Evolutionary conservation across 2,329 filamentous ascomycete genomes (phyloP).

Genomic region (Alternaria dauci): DNA sequence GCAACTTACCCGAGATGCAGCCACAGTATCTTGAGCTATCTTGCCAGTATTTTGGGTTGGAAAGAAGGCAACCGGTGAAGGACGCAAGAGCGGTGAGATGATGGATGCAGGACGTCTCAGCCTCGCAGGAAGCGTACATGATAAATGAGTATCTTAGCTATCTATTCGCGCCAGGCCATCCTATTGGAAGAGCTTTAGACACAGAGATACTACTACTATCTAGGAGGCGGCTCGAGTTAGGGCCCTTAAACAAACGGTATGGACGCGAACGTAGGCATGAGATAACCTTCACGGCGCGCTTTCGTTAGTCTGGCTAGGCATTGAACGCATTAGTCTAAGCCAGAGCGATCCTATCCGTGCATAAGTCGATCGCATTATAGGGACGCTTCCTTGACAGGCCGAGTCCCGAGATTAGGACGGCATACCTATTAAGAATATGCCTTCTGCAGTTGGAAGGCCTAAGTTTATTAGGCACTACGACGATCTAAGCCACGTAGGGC

Average conservation of each 20-base stretch:
- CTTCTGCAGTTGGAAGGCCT: not conserved
- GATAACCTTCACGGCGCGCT: not conserved
- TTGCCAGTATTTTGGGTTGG: not conserved
- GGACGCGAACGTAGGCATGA: not conserved
- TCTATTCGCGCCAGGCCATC: not conserved
- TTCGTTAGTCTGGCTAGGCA: not conserved
- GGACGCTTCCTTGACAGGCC: too few relatives aligned
- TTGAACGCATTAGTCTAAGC: not conserved
- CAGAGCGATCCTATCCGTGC: not conserved
- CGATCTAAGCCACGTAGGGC: too few relatives aligned
- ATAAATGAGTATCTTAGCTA: conserved; percentile 7
- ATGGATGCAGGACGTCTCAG: not conserved
- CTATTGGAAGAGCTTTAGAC: not conserved
- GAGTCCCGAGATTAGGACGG: too few relatives aligned
- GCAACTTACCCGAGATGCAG: not conserved
- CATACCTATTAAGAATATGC: too few relatives aligned
- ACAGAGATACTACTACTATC: not conserved
- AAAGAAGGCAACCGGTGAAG: conserved; percentile 9
- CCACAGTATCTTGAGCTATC: not conserved
- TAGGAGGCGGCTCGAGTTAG: conserved; percentile 1
- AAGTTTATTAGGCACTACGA: too few relatives aligned
- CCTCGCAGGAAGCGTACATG: conserved; percentile 4
- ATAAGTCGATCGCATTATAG: not conserved
- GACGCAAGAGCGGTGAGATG: conserved; percentile 1
- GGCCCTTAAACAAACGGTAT: not conserved